Percentiles rank a stretch among this genome's conserved stretches.
phyloP scores from a whole-genome alignment of 2,329 filamentous ascomycete species.

The Trichoderma guizhouense region DNA sequence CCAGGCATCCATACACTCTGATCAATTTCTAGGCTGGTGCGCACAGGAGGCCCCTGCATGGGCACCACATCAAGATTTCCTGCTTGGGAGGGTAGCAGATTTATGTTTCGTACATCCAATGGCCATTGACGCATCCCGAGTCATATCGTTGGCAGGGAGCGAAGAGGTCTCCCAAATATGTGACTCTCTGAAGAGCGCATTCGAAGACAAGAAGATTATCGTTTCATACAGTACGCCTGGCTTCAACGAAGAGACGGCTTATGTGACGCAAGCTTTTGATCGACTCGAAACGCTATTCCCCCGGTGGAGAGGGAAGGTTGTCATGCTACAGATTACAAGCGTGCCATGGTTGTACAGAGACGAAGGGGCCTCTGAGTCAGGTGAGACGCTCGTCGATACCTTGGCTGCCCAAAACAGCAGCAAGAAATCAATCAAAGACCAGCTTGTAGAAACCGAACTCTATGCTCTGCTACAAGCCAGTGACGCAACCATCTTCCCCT shows the following conservation, averaged over 20 bases:
- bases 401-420: not conserved
- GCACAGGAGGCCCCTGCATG: slow-evolving; percentile 75
- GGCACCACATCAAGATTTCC: slow-evolving; percentile 74
- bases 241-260: not conserved
- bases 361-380: not conserved
- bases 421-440: not conserved
- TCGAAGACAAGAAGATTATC: not conserved
- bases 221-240: not conserved
- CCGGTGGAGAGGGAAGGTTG: not conserved
- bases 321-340: not conserved
- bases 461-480: not conserved
- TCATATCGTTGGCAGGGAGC: not conserved
- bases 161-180: not conserved
- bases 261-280: not conserved
- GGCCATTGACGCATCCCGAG: not conserved
- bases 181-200: not conserved
- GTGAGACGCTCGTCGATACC: not conserved
- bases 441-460: not conserved
- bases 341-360: not conserved
- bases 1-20: not conserved
- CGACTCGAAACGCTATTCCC: not conserved
- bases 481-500: not conserved
- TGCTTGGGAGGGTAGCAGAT: slow-evolving; percentile 60
- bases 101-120: not conserved
- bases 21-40: slow-evolving; percentile 88